phyloP scores from a whole-genome alignment of 1,139 yeast genomes.

The Geotrichum candidum region DNA sequence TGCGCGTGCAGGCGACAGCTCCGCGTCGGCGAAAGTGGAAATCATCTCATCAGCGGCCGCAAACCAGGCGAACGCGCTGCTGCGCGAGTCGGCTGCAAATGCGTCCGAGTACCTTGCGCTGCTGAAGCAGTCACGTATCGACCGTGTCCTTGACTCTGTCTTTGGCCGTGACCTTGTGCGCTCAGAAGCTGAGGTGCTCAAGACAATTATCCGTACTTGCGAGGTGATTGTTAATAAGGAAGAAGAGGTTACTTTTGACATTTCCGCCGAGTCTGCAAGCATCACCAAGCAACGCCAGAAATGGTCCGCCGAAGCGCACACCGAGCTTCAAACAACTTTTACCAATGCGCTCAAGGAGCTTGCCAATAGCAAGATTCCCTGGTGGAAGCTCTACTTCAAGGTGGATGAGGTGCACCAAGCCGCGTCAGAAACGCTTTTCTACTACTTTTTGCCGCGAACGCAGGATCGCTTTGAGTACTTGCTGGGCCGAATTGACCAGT shows the following conservation, averaged over 20 bases:
- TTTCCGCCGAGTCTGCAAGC: slow-evolving; percentile 25
- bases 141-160: slow-evolving; percentile 22
- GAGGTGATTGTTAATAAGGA: slow-evolving; percentile 24
- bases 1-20: slow-evolving; percentile 5
- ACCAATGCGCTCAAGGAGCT: slow-evolving; percentile 5
- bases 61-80: slow-evolving; percentile 25
- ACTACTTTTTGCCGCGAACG: slow-evolving; percentile 30
- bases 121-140: slow-evolving; percentile 27
- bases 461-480: slow-evolving; percentile 30
- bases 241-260: slow-evolving; percentile 20
- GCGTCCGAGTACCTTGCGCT: slow-evolving; percentile 26
- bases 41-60: slow-evolving; percentile 26
- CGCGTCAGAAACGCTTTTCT: slow-evolving; percentile 21
- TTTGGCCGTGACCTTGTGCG: slow-evolving; percentile 18
- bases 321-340: slow-evolving; percentile 33
- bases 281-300: slow-evolving; percentile 26
- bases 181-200: slow-evolving; percentile 3
- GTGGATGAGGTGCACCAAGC: slow-evolving; percentile 36
- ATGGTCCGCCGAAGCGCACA: slow-evolving; percentile 37
- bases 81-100: slow-evolving; percentile 31
- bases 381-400: slow-evolving; percentile 37
- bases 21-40: slow-evolving; percentile 7
- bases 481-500: slow-evolving; percentile 33
- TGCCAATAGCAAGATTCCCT: slow-evolving; percentile 26
- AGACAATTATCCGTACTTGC: slow-evolving; percentile 30